These are phyloP conservation scores for Penicillium sumatraense DNA, from an alignment of 2,329 filamentous ascomycete genomes.

Conservation along the genomic window DNA sequence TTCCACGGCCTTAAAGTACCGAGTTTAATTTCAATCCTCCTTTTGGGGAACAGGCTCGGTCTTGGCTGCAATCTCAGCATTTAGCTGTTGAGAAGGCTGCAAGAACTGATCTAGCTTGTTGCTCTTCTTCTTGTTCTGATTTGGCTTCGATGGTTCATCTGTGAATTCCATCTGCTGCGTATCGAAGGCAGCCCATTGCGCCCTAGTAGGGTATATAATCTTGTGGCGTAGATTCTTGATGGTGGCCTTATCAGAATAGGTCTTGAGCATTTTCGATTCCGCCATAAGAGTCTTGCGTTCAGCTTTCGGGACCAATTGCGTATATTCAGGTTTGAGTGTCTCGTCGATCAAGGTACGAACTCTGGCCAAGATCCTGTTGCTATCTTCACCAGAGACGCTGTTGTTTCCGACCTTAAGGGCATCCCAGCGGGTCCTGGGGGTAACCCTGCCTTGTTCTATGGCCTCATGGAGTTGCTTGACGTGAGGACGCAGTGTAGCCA, in stretches of 20 bases:
- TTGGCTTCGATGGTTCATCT: background rate
- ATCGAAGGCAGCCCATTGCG: constrained; percentile 27
- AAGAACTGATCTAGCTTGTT: background rate
- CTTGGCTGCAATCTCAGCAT: background rate
- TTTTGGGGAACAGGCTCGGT: background rate
- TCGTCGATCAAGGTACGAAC: constrained; percentile 43
- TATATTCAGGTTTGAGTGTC: constrained; percentile 31
- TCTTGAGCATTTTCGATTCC: constrained; percentile 33
- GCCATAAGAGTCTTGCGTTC: constrained; percentile 27
- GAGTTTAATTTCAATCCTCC: background rate
- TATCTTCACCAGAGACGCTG: constrained; percentile 28
- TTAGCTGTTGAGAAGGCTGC: background rate
- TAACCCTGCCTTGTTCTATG: constrained; percentile 24
- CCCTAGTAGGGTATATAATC: constrained; percentile 27
- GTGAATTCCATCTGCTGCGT: constrained; percentile 12
- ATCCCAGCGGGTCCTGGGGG: constrained; percentile 5
- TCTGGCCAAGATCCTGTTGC: constrained; percentile 29
- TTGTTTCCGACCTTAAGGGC: constrained; percentile 18
- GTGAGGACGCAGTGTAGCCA: constrained; percentile 33
- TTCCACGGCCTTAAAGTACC: background rate
- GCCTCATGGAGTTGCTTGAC: constrained; percentile 34
- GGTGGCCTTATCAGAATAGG: constrained; percentile 33
- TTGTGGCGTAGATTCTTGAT: constrained; percentile 15
- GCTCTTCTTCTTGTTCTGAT: background rate
- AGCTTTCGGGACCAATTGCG: constrained; percentile 27